Base-by-base conservation (phyloP, 148 eudicot genomes). In the Selenicereus undatus region DNA sequence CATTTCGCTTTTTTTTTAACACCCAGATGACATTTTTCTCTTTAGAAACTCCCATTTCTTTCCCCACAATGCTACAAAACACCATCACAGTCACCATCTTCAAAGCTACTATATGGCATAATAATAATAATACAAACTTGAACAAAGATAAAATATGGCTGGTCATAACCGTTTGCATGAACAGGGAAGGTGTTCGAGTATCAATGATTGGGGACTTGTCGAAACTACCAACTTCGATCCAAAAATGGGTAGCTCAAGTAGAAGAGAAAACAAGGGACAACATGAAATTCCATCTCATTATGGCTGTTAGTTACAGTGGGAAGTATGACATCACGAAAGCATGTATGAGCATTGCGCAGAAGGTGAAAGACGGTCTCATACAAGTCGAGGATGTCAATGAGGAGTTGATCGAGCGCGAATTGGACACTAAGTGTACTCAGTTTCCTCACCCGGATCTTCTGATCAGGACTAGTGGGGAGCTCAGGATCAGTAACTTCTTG, bases 391-490 rank as follows among this genome's bases (percentile, higher is more conserved):
- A 89, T 5, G 86, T 91, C 58, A 81, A 91, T 48, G 92, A 88
- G 80, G 64, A 48, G 4, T 43, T 84, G 43, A 77, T 93, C 11
- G 93, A 91, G 60, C 88, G 83, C 56, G 97, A 93, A 80, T 85
- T 91, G 7, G 86, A 89, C 76, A 91, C 95, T 17, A 89, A 88
- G 42, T 86, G 88, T 43, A 84, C 88, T 5, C 85, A 89, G 17
- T 84, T 83, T 54, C 95, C 93, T 1, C 74, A 77, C 75, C 96
- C 96, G 56, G 96, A 93, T 81, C 78, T 93, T 26, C 83, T 93
- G 10, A 90, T 93, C 77, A 80, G 95, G 50, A 90, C 97, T 8
- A 90, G 97, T 64, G 97, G 97, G 1, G 95, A 93, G 83, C 81
- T 87, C 17, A 88, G 95, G 82, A 86, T 93, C 24, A 90, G 95